Percentiles rank a stretch among this genome's conserved stretches.
Conservation (phyloP, 1,284 basidiomycete species). For the Ceratobasidium papillatum region DNA sequence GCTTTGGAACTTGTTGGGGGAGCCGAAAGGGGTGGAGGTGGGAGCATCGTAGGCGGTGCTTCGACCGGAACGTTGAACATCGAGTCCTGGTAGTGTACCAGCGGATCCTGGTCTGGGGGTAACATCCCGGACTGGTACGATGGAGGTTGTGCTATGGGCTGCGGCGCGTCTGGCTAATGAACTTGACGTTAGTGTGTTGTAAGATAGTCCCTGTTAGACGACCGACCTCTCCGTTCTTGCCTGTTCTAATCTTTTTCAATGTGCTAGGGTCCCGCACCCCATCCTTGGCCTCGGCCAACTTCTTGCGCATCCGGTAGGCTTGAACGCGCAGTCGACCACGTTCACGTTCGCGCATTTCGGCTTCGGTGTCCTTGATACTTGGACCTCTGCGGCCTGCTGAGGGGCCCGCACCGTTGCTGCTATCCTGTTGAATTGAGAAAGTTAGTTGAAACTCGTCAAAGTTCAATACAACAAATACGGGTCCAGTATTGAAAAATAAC, state of each 20-base stretch:
- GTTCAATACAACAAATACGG: not conserved
- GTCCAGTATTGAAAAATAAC: not conserved
- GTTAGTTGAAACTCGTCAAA: not conserved
- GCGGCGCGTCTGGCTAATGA: not conserved
- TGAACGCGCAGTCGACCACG: slow-evolving; percentile 34
- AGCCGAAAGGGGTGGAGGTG: slow-evolving; percentile 8
- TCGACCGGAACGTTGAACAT: slow-evolving; percentile 38
- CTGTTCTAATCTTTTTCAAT: slow-evolving; percentile 24
- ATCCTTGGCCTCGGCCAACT: slow-evolving; percentile 35
- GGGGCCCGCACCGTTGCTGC: slow-evolving; percentile 9
- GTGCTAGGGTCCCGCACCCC: slow-evolving; percentile 19
- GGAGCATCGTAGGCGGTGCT: slow-evolving; percentile 27
- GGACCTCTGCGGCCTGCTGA: slow-evolving; percentile 7
- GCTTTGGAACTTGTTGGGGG: not conserved
- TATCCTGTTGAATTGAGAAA: not conserved
- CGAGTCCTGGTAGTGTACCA: not conserved
- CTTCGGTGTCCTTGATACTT: slow-evolving; percentile 29
- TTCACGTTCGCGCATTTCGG: slow-evolving; percentile 35
- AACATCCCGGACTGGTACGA: not conserved
- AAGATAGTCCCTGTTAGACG: not conserved
- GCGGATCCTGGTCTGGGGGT: not conserved
- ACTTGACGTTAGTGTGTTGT: not conserved
- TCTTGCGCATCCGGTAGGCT: slow-evolving; percentile 40
- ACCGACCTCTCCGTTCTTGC: slow-evolving; percentile 20
- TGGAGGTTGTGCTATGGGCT: not conserved